These are phyloP conservation scores for Xerophyta viscosa DNA, from an alignment of 106 monocot genomes.

Conservation along the genomic window DNA sequence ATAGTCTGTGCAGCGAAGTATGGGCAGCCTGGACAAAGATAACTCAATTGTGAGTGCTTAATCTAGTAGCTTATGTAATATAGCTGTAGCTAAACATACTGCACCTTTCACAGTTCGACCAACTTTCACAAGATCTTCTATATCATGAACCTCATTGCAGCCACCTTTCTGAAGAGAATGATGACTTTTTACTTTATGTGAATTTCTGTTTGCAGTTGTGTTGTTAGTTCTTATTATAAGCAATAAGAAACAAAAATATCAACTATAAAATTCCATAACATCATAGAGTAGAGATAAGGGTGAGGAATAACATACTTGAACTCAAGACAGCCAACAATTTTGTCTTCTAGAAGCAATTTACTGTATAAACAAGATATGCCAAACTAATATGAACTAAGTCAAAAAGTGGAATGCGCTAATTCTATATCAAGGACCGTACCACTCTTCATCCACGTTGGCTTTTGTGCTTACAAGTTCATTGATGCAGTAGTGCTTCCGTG, in stretches of 20 bases:
- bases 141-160: slow-evolving; percentile 83
- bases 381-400: neutral
- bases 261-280: neutral
- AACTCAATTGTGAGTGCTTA: neutral
- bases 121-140: slow-evolving; percentile 91
- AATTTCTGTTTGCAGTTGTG: slow-evolving; percentile 52
- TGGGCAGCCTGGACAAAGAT: slow-evolving; percentile 65
- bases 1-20: slow-evolving; percentile 90
- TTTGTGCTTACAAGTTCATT: slow-evolving; percentile 59
- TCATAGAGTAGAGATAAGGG: neutral
- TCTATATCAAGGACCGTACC: slow-evolving; percentile 24
- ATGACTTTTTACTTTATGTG: slow-evolving; percentile 74
- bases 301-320: slow-evolving; percentile 62
- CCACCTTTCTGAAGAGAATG: slow-evolving; percentile 83
- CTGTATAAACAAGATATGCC: slow-evolving; percentile 22
- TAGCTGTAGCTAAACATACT: neutral
- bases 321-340: slow-evolving; percentile 46
- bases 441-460: slow-evolving; percentile 79
- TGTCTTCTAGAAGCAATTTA: slow-evolving; percentile 70
- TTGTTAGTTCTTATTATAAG: neutral
- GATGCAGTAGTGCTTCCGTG: slow-evolving; percentile 90
- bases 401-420: neutral
- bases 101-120: slow-evolving; percentile 78
- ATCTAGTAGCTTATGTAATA: neutral
- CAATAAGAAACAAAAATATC: neutral